These are phyloP conservation scores for Zygoascus biomembranicola DNA, from an alignment of 805 yeast genomes.

Conservation along the genomic window DNA sequence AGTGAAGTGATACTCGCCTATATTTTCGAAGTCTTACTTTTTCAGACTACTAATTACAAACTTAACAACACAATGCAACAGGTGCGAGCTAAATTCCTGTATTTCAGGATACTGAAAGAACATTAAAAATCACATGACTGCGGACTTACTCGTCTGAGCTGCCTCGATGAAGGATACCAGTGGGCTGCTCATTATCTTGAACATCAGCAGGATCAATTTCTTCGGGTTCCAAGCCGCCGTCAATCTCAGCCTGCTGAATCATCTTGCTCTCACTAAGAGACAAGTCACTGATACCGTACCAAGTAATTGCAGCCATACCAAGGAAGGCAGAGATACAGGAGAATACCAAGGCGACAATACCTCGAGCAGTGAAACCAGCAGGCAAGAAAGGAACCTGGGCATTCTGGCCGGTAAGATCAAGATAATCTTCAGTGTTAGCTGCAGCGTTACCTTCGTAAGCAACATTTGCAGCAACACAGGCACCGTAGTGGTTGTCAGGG, in stretches of 20 bases:
- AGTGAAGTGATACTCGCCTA: too few species aligned
- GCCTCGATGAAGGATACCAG: not conserved
- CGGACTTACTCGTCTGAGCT: not conserved
- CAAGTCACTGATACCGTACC: constrained; percentile 83
- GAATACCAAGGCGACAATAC: constrained; percentile 89
- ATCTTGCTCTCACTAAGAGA: constrained; percentile 58
- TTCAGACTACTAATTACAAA: not conserved
- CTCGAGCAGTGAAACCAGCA: constrained; percentile 86
- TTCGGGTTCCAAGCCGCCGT: constrained; percentile 40
- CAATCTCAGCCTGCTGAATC: constrained; percentile 36
- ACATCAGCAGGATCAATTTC: constrained; percentile 29
- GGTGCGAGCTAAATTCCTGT: not conserved
- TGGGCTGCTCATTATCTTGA: constrained; percentile 3
- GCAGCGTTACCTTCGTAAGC: constrained; percentile 79
- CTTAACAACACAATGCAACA: not conserved
- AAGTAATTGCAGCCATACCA: constrained; percentile 67
- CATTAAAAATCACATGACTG: not conserved
- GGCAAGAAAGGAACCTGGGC: constrained; percentile 64
- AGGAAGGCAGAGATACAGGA: constrained; percentile 77
- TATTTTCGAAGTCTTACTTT: too few species aligned
- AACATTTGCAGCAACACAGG: constrained; percentile 53
- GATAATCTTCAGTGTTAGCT: constrained; percentile 53
- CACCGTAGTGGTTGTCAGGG: constrained; percentile 49
- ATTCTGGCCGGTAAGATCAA: constrained; percentile 69
- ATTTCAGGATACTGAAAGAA: not conserved